Base-by-base conservation (phyloP, 768 basidiomycete genomes). In the Stropharia rugosoannulata region DNA sequence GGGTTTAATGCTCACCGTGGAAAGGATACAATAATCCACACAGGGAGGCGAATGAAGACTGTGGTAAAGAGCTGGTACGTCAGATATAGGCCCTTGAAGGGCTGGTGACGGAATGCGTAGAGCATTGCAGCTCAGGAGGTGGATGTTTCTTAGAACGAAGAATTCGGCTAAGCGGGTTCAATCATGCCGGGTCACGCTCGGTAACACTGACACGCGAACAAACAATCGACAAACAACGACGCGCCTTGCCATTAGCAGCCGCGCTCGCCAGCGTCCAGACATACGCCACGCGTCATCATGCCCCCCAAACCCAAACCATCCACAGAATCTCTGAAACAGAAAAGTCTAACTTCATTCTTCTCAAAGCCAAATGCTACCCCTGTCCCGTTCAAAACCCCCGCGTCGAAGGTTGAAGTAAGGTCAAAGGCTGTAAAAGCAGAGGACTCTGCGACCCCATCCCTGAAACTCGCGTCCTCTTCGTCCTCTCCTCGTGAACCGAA, bases 291-390 rank as follows among this genome's bases (percentile, higher is more conserved):
- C 22, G 22, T 38, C 39, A 54, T 18, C 32, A 79, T 79, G 76
- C 58, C 75, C n/a, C 71, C 74, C n/a, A 77, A 77, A 50, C 67
- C 69, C 54, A 78, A 76, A 59, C 51, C 65, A 2, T 72, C 75
- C 8, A 62, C 67, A 1, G 81, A 83, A 18, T 68, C 71, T 45
- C 61, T 73, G 70, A 89, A 87, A 61, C 90, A 91, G 67, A 90
- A 89, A 64, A 89, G 85, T 61, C 76, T 91, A 8, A 84, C 83
- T 67, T 80, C 84, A 4, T 92, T 83, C 71, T 89, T 91, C 59
- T 71, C 76, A 6, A 72, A 84, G 68, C 48, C 56, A 43, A 59
- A 54, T 62, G 44, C 38, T 51, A 69, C 59, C 43, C 35, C 55
- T 51, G 41, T 56, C 19, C 59, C 63, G 48, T 49, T 53, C 43